Conservation (phyloP, 192 early-diverging fungal species). For the Entomortierella beljakovae region DNA sequence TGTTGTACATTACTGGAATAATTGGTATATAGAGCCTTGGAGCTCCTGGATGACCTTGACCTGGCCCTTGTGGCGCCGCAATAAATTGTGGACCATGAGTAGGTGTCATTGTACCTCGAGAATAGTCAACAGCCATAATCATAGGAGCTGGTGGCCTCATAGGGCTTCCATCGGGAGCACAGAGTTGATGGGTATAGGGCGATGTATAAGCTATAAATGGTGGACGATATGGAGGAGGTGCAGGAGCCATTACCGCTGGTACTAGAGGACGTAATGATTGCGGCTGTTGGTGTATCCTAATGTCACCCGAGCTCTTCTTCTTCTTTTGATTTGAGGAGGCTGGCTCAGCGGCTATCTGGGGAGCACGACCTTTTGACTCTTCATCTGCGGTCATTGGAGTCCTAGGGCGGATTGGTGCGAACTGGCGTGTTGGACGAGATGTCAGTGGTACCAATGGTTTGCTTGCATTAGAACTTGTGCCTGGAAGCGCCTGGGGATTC, state of each 20-base stretch:
- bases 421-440: conserved; percentile 24
- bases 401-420: conserved; percentile 48
- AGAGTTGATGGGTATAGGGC: conserved; percentile 17
- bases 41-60: conserved; percentile 7
- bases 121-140: conserved; percentile 51
- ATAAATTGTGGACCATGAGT: conserved; percentile 16
- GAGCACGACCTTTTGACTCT: conserved; percentile 43
- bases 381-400: conserved; percentile 33
- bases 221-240: conserved; percentile 46
- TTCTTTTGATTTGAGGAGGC: conserved; percentile 12
- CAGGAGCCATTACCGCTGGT: conserved; percentile 18
- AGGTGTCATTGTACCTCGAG: conserved; percentile 6
- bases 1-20: conserved; percentile 54
- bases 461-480: background rate
- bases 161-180: conserved; percentile 3
- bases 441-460: background rate
- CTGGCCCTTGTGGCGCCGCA: conserved; percentile 1
- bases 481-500: conserved; percentile 11
- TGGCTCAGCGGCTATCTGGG: conserved; percentile 24
- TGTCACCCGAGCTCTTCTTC: conserved; percentile 20
- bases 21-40: conserved; percentile 42
- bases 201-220: conserved; percentile 42
- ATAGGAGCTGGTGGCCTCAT: conserved; percentile 23
- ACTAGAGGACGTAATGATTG: conserved; percentile 28
- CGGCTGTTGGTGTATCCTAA: background rate